phyloP scores from a whole-genome alignment of 805 yeast species.

The Komagataella populi region DNA sequence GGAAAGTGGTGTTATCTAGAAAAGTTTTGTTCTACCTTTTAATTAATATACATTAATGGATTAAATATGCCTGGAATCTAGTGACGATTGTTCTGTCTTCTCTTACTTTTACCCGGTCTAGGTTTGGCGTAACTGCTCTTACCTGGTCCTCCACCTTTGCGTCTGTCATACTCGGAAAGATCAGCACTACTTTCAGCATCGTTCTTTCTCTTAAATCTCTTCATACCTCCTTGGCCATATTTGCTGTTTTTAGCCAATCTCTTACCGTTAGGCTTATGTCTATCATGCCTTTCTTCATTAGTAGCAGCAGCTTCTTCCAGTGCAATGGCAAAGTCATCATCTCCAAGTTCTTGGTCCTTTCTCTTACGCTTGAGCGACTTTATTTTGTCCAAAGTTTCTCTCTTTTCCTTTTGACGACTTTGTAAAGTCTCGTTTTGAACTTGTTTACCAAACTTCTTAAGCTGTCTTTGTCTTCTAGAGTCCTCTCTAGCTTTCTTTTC shows the following conservation, averaged over 20 bases:
- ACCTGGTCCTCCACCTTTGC: slow-evolving; percentile 37
- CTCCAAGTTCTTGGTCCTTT: slow-evolving; percentile 55
- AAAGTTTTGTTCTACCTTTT: neutral
- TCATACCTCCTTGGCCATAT: slow-evolving; percentile 70
- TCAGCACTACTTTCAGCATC: slow-evolving; percentile 63
- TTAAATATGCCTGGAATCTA: slow-evolving; percentile 5
- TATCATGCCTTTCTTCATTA: slow-evolving; percentile 27
- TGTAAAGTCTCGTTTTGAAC: slow-evolving; percentile 90
- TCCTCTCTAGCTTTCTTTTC: slow-evolving; percentile 87
- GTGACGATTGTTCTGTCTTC: slow-evolving; percentile 16
- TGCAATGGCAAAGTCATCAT: slow-evolving; percentile 79
- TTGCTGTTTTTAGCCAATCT: slow-evolving; percentile 60
- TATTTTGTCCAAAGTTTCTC: slow-evolving; percentile 79
- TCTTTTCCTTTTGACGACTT: slow-evolving; percentile 87
- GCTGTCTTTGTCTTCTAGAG: slow-evolving; percentile 85
- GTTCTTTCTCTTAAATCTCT: slow-evolving; percentile 60
- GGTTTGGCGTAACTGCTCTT: slow-evolving; percentile 9
- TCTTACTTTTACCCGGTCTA: slow-evolving; percentile 46
- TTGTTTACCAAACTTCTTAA: slow-evolving; percentile 96
- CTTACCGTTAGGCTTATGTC: slow-evolving; percentile 43
- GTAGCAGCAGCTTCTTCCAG: slow-evolving; percentile 79
- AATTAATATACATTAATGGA: slow-evolving; percentile 1
- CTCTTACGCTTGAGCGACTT: slow-evolving; percentile 86
- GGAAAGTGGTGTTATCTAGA: slow-evolving; percentile 28
- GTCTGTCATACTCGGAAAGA: slow-evolving; percentile 39